Evolutionary conservation across 2,329 filamentous ascomycete species (phyloP).

Genomic region (Acrocalymma vagum): DNA sequence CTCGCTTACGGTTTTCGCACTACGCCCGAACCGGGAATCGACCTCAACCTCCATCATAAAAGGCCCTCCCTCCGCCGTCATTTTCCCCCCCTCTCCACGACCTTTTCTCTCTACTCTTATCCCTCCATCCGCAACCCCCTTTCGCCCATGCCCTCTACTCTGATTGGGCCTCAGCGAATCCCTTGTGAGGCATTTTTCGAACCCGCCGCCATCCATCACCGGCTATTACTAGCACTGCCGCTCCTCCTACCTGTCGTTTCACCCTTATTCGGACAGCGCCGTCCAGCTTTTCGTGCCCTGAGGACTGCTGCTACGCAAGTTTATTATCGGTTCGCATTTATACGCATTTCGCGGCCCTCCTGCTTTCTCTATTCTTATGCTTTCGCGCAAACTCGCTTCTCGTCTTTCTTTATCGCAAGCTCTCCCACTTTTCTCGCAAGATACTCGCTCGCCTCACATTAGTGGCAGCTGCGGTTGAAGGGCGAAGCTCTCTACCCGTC

Average conservation of each 20-base stretch:
- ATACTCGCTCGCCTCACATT: too few species aligned
- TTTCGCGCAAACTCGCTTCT: slow-evolving; percentile 10
- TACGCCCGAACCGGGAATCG: slow-evolving; percentile 16
- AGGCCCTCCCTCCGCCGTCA: slow-evolving; percentile 15
- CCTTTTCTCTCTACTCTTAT: slow-evolving; percentile 20
- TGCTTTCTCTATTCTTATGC: slow-evolving; percentile 11
- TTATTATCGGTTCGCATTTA: slow-evolving; percentile 10
- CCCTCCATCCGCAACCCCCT: slow-evolving; percentile 12
- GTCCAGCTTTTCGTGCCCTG: slow-evolving; percentile 10
- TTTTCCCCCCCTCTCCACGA: slow-evolving; percentile 11
- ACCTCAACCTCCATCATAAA: slow-evolving; percentile 19
- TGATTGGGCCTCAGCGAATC: slow-evolving; percentile 14
- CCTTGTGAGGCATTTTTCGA: slow-evolving; percentile 17
- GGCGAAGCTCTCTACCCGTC: too few species aligned
- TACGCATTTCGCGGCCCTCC: slow-evolving; percentile 8
- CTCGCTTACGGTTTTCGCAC: slow-evolving; percentile 14
- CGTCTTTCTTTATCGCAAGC: too few species aligned
- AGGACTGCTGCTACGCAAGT: slow-evolving; percentile 5
- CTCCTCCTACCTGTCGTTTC: slow-evolving; percentile 12
- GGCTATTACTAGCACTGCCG: too few species aligned
- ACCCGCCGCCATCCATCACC: slow-evolving; percentile 8
- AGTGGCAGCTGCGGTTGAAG: too few species aligned
- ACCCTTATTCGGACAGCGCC: slow-evolving; percentile 9
- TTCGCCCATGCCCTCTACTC: slow-evolving; percentile 3
- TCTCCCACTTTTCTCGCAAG: slow-evolving; percentile 13